Base-by-base conservation (phyloP, 495 filamentous ascomycete species). In the Daldinia childiae region DNA sequence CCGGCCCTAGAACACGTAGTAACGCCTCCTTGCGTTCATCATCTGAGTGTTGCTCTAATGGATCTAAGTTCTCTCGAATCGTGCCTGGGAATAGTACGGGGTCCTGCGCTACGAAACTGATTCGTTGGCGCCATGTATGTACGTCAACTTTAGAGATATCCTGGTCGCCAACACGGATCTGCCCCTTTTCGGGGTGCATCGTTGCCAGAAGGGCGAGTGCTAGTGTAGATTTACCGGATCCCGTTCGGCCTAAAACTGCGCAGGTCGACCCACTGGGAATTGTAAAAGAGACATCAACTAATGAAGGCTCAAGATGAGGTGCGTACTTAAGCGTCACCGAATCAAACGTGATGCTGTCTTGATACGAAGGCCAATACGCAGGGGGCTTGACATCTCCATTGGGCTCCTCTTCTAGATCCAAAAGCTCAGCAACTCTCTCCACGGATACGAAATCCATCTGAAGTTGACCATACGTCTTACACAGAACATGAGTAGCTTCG, bases 391-490 rank as follows among this genome's bases (percentile, higher is more conserved):
- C 76, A 3, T 86, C 83, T 7, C 92, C 92, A 3, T 79, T 79
- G 0, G 88, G 81, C 78, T 96, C 93, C 74, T 91, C 87, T 39
- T 93, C 91, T 1, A 94, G 84, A 62, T 90, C 84, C 2, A 93
- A 83, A 0, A 94, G 82, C 72, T 95, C 92, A 27, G 94, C 88
- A 3, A 96, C 87, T 27, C 93, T 86, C 78, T 96, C 93, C 2
- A 96, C 92, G 0, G 91, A 93, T 14, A 95, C 92, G 68, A 95
- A 95, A 71, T 94, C 90, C 91, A 96, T 94, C 80, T 95, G 92
- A 27, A 96, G 84, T 71, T 91, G 86, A 30, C 92, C 92, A 68
- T 95, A 96, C 57, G 87, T 84, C 41, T 84, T 86, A 79, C 93
- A 96, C 0, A 96, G 82, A 3, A 71, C 72, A 74, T 95, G 92